Evolutionary conservation across 148 eudicot genomes (phyloP), one percentile per base, ranked within the genome.

Genomic region (Rhododendron mucronatum): DNA sequence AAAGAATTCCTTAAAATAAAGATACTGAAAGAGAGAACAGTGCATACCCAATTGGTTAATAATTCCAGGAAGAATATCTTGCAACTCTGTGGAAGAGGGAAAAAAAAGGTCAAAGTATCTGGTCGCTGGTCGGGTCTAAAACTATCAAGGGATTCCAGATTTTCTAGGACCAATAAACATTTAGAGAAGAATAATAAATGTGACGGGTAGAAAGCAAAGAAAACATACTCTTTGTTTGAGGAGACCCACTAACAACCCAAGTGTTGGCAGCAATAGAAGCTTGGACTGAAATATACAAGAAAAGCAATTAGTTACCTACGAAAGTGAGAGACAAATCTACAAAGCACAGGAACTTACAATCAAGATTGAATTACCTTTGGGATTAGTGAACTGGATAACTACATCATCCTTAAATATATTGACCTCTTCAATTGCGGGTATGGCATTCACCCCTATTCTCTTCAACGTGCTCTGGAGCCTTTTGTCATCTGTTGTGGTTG

Each of bases 171-270:
- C 41, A 80, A 50, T 9, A 28, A 80, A 80, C n/a, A 78, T 47
- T 23, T 6, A 78, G 82, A 78, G 48, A 78, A n/a, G 20, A 80
- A 65, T 23, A 21, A 5, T 75, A 37, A 13, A 23, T 45, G 20
- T n/a, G 45, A 80, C 83, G 28, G 71, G 59, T 39, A 44, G 65
- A 26, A 23, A 73, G 78, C 51, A 76, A 83, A 61, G 82, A 81
- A 50, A 67, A 28, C 89, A 23, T 94, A 95, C 98, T 94, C 93
- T 95, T 95, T 84, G 91, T 94, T 90, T 95, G 98, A 44, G 98
- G 98, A 85, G 96, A 59, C 35, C 98, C 98, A 82, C 98, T 95
- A 71, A 95, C 98, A 87, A 95, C 98, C 98, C 98, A 95, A 48
- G 98, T 95, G 90, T 95, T 95, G 79, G 98, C 98, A 10, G 93